Base-by-base conservation (phyloP, 2,329 filamentous ascomycete genomes). In the Pleoardoris graminearum region DNA sequence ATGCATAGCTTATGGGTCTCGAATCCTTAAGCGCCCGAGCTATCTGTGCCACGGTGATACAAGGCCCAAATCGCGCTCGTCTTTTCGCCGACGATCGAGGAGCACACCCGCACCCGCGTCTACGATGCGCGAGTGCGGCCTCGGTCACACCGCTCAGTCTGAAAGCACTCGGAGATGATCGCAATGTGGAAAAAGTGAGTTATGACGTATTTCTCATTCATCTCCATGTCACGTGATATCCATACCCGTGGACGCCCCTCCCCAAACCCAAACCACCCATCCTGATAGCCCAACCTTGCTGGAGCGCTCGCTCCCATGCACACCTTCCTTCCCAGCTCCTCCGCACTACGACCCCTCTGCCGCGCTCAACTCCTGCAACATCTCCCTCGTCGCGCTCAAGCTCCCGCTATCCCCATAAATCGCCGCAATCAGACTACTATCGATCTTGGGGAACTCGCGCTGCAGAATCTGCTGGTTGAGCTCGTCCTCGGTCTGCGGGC, bases 391-490 rank as follows among this genome's bases (percentile, higher is more conserved):
- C n/a, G 70, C 75, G 17, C 69, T 69, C 57, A 77, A 49, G 55
- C 66, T 71, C 62, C 75, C 69, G 22, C 67, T 70, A 57, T 78
- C 76, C 6, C 69, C 67, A 54, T 77, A 78, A 37, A 78, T 69
- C n/a, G 76, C 76, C 10, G 76, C 76, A 54, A 78, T 75, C 60
- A 78, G 54, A 50, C 68, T 74, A 2, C 72, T 70, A 59, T 78
- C 76, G n/a, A 78, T 60, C n/a, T 60, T 66, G 1, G 76, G 76
- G 48, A 76, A 78, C 62, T 78, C 75, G 14, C 69, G 53, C 63
- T 75, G 69, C 59, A 78, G 56, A 25, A 67, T 67, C 53, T 71
- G 75, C 21, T 77, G 72, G 53, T 78, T 74, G 19, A 66, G 62
- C 47, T 78, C 76, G 32, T 74, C 70, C 38, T 74, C 67, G 23